phyloP scores from a whole-genome alignment of 2,329 filamentous ascomycete species.

The Colletotrichum plurivorum region DNA sequence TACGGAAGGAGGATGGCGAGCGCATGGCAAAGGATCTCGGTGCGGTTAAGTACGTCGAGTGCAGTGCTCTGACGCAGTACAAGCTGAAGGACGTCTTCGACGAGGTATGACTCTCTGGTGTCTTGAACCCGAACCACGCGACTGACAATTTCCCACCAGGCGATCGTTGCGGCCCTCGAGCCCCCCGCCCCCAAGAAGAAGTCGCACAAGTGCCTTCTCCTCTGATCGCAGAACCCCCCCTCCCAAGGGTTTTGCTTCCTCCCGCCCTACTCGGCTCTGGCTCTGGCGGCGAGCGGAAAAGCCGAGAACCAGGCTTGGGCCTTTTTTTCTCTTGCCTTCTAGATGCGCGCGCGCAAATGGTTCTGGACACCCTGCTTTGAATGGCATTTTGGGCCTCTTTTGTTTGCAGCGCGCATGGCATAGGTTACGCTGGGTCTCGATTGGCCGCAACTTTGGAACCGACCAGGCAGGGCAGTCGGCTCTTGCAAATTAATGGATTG shows the following conservation, averaged over 20 bases:
- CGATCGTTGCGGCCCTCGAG: constrained; percentile 95
- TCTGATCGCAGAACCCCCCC: constrained; percentile 58
- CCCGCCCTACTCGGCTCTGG: constrained; percentile 32
- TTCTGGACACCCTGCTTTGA: constrained; percentile 33
- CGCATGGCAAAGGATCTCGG: constrained; percentile 97
- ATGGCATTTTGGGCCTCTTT: constrained; percentile 38
- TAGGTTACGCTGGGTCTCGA: constrained; percentile 36
- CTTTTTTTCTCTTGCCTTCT: constrained; percentile 33
- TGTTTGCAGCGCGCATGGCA: constrained; percentile 40
- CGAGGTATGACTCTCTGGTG: constrained; percentile 75
- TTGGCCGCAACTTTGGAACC: constrained; percentile 33
- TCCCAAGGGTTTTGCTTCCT: constrained; percentile 31
- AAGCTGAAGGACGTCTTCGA: constrained; percentile 99
- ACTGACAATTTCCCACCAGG: constrained; percentile 65
- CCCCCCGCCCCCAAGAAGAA: constrained; percentile 87
- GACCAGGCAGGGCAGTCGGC: constrained; percentile 25
- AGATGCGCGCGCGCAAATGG: constrained; percentile 37
- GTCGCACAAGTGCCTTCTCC: constrained; percentile 77
- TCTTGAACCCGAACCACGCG: background rate
- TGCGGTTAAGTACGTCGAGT: constrained; percentile 98
- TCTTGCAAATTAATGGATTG: constrained; percentile 36
- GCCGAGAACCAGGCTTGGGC: constrained; percentile 40
- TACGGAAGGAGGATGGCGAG: constrained; percentile 93
- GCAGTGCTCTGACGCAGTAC: constrained; percentile 97
- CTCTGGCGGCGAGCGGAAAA: constrained; percentile 35